Evolutionary conservation across 768 basidiomycete genomes (phyloP).

Genomic region (Strobilomyces dryophilus): DNA sequence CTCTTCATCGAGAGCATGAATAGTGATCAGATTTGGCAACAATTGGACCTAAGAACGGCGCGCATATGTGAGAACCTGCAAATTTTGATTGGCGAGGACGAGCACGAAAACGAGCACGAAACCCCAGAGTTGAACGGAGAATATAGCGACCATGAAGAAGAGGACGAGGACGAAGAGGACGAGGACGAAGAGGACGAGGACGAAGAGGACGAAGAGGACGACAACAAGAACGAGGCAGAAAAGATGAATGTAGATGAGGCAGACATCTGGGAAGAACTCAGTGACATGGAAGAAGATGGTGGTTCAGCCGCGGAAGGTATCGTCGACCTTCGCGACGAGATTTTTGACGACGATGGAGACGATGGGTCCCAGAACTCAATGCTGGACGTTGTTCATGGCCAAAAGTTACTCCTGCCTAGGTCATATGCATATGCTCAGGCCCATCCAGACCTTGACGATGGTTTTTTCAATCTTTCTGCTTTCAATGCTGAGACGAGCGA

Average conservation of each 20-base stretch:
- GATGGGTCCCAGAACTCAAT: slow-evolving; percentile 20
- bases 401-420: slow-evolving; percentile 20
- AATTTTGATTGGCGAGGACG: slow-evolving; percentile 54
- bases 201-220: slow-evolving; percentile 23
- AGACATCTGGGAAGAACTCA: slow-evolving; percentile 27
- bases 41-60: slow-evolving; percentile 78
- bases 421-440: slow-evolving; percentile 14
- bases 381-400: slow-evolving; percentile 23
- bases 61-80: slow-evolving; percentile 68
- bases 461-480: slow-evolving; percentile 80
- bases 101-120: slow-evolving; percentile 21
- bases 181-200: slow-evolving; percentile 20
- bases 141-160: slow-evolving; percentile 20
- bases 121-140: slow-evolving; percentile 18
- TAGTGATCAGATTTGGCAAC: slow-evolving; percentile 89
- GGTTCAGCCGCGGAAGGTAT: slow-evolving; percentile 25
- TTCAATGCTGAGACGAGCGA: slow-evolving; percentile 87
- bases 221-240: slow-evolving; percentile 30
- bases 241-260: slow-evolving; percentile 26
- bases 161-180: slow-evolving; percentile 19
- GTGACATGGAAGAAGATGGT: slow-evolving; percentile 19
- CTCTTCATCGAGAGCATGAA: slow-evolving; percentile 79
- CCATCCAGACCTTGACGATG: slow-evolving; percentile 70
- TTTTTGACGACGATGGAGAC: slow-evolving; percentile 36
- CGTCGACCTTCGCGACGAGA: slow-evolving; percentile 36